phyloP scores from a whole-genome alignment of 164 flowering plant genomes.

The Berberis vulgaris region DNA sequence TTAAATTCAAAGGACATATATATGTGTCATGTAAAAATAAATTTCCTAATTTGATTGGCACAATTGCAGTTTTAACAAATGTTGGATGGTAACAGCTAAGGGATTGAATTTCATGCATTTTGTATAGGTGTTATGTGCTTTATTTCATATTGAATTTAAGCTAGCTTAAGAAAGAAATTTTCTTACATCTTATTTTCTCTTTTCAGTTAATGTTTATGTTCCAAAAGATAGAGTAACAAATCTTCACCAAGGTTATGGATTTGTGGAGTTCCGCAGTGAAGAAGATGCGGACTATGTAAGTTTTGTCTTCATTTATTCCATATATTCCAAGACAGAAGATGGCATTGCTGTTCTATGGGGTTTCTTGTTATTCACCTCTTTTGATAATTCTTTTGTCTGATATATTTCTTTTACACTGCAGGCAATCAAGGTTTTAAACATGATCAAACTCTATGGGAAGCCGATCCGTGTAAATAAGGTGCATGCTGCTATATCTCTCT shows the following conservation, averaged over 20 bases:
- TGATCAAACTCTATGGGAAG: constrained; percentile 97
- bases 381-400: neutral
- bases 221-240: constrained; percentile 98
- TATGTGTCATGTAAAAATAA: too few species aligned
- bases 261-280: constrained; percentile 93
- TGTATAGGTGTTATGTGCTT: too few species aligned
- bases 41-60: too few species aligned
- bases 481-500: too few species aligned
- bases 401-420: constrained; percentile 20
- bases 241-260: constrained; percentile 96
- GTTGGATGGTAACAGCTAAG: too few species aligned
- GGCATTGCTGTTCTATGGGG: neutral
- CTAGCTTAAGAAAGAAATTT: too few species aligned
- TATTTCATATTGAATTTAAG: too few species aligned
- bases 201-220: constrained; percentile 89
- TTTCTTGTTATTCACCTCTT: neutral
- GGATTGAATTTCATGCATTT: too few species aligned
- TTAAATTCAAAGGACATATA: too few species aligned
- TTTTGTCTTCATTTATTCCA: constrained; percentile 6
- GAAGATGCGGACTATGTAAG: constrained; percentile 99
- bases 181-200: neutral
- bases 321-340: neutral
- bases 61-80: too few species aligned
- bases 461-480: constrained; percentile 98
- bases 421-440: constrained; percentile 96